A percentile compares a stretch with the other conserved stretches of the same genome.
Conservation (phyloP, 768 basidiomycete genomes). For the Rubroboletus pulcherrimus region DNA sequence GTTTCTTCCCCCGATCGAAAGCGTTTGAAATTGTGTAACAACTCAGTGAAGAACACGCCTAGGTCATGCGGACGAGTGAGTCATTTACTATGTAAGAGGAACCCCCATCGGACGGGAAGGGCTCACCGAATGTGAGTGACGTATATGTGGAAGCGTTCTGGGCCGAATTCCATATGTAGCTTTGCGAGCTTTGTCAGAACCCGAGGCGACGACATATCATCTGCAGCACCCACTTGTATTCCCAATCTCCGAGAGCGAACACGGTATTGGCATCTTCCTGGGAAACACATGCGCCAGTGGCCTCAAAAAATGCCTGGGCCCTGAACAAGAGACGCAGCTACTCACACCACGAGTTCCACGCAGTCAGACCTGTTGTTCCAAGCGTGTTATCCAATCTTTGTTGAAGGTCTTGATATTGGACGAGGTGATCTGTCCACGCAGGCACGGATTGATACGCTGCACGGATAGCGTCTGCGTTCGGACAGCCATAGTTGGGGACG, state of each 20-base stretch:
- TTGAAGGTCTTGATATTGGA: constrained; percentile 35
- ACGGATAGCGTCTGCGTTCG: constrained; percentile 38
- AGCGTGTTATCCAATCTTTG: constrained; percentile 35
- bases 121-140: constrained; percentile 42
- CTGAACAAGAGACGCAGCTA: background rate
- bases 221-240: constrained; percentile 42
- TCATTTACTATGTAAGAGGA: background rate
- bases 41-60: constrained; percentile 47
- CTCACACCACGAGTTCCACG: constrained; percentile 49
- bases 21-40: constrained; percentile 37
- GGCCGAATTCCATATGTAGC: constrained; percentile 50
- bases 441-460: constrained; percentile 41
- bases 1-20: constrained; percentile 33
- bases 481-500: constrained; percentile 43
- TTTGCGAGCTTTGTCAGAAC: constrained; percentile 14
- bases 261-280: constrained; percentile 46
- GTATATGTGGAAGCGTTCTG: constrained; percentile 41
- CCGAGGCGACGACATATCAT: background rate
- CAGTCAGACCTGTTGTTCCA: constrained; percentile 38
- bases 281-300: constrained; percentile 38
- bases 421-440: constrained; percentile 45
- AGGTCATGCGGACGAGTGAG: background rate
- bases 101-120: background rate
- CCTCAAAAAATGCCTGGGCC: background rate
- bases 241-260: constrained; percentile 57